phyloP scores from a whole-genome alignment of 1,284 basidiomycete genomes.

The Trametes sp. region DNA sequence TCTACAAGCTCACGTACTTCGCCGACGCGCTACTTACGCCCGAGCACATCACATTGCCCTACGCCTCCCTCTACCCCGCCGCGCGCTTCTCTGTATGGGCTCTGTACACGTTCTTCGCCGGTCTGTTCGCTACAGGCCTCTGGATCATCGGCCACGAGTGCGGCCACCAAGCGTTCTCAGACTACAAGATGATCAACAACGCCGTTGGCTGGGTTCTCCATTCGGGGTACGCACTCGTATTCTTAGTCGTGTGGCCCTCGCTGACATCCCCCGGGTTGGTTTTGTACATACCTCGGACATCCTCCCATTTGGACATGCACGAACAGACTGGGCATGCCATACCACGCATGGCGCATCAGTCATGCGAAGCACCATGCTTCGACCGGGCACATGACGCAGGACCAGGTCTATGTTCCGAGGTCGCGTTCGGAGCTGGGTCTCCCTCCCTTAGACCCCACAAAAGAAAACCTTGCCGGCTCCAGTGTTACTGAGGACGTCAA shows the following conservation, averaged over 20 bases:
- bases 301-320: background rate
- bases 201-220: slow-evolving; percentile 94
- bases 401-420: slow-evolving; percentile 95
- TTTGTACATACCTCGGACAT: background rate
- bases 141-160: slow-evolving; percentile 95
- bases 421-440: slow-evolving; percentile 82
- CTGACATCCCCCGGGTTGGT: slow-evolving; percentile 28
- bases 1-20: slow-evolving; percentile 78
- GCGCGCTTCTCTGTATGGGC: slow-evolving; percentile 81
- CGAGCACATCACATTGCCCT: slow-evolving; percentile 61
- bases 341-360: slow-evolving; percentile 98
- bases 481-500: slow-evolving; percentile 78
- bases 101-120: slow-evolving; percentile 81
- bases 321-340: slow-evolving; percentile 88
- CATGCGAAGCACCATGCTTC: slow-evolving; percentile 98
- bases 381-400: slow-evolving; percentile 93
- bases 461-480: slow-evolving; percentile 74
- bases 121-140: slow-evolving; percentile 90
- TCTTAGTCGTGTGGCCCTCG: slow-evolving; percentile 13
- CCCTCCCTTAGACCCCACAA: slow-evolving; percentile 66
- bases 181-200: slow-evolving; percentile 94
- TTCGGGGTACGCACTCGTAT: slow-evolving; percentile 64
- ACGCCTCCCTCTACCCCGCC: slow-evolving; percentile 68
- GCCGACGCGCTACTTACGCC: slow-evolving; percentile 73
- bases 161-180: slow-evolving; percentile 96